Evolutionary conservation across 1,284 basidiomycete species (phyloP), one percentile per base, ranked within the genome.

Genomic region (Phenoliferia sp.): DNA sequence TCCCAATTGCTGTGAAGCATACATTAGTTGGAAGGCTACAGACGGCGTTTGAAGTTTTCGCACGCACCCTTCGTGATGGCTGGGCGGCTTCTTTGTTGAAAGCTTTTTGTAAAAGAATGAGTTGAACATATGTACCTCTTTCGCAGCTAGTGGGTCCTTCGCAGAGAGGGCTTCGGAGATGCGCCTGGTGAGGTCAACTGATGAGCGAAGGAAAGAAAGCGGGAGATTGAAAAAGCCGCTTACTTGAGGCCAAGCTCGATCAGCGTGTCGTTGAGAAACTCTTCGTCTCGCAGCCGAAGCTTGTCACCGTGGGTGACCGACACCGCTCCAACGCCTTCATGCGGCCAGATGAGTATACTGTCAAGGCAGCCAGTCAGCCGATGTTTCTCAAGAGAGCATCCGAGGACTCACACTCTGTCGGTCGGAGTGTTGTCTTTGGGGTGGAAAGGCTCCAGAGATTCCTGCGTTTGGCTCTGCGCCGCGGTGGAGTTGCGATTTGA

Each of bases 71-170:
- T n/a, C n/a, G n/a, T n/a, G n/a, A n/a, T n/a, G n/a, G n/a, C n/a
- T 44, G 29, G 59, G n/a, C 5, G 54, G 19, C 33, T 61, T 68
- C 68, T 67, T 87, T 69, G 84, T 84, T 67, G 87, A 88, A n/a
- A 99, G 81, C 77, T 94, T 94, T 80, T 94, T 90, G 82, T 93
- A 98, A 80, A 99, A 98, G 81, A 97, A 99, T 0, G 94, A 94
- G 77, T 88, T 98, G 83, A 99, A 98, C 7, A 99, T 84, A 76
- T 97, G 87, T 2, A 95, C 84, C 73, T 91, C 80, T 16, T 81
- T 82, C 0, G 88, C 86, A 67, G 88, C 77, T 33, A 75, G 78
- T 33, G 52, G 22, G 2, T 75, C 73, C 34, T 73, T 33, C 29
- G 66, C 35, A 19, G 77, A 79, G 65, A 85, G 83, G 29, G 91